Percentiles rank a stretch among this genome's conserved stretches.
Evolutionary conservation across 1,139 yeast species (phyloP).

Genomic region (Spencermartinsiella ligniputridi): DNA sequence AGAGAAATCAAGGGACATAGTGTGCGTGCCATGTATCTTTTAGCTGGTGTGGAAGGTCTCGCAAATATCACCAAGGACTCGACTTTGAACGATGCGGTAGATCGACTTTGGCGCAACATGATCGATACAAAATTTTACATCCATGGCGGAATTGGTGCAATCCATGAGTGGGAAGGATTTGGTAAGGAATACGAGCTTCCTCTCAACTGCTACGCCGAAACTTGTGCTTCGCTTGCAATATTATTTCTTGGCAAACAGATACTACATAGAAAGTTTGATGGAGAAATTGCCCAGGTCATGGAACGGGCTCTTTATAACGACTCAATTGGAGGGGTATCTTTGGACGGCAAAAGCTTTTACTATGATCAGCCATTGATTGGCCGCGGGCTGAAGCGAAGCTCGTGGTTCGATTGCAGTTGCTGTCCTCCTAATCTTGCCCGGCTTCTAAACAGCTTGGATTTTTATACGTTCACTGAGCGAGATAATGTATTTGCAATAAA

Average conservation of each 20-base stretch:
- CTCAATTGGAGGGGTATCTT: constrained; percentile 9
- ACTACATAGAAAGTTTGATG: constrained; percentile 6
- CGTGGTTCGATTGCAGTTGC: constrained; percentile 27
- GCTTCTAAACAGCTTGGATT: constrained; percentile 7
- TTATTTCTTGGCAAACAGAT: constrained; percentile 6
- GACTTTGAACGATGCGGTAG: constrained; percentile 19
- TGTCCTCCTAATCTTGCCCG: constrained; percentile 29
- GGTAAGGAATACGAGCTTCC: constrained; percentile 26
- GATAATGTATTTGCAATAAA: constrained; percentile 3
- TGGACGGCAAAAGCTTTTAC: constrained; percentile 10
- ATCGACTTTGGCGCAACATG: constrained; percentile 25
- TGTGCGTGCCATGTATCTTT: constrained; percentile 8
- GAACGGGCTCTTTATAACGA: constrained; percentile 9
- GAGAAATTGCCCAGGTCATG: constrained; percentile 8
- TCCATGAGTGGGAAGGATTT: constrained; percentile 28
- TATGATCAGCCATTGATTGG: constrained; percentile 22
- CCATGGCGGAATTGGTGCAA: constrained; percentile 29
- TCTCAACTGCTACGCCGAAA: constrained; percentile 28
- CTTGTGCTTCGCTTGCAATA: constrained; percentile 21
- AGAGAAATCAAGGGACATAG: constrained; percentile 8
- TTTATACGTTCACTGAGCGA: constrained; percentile 4
- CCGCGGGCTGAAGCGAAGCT: constrained; percentile 19
- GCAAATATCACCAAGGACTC: constrained; percentile 16
- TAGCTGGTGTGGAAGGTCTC: constrained; percentile 9
- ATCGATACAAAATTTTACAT: constrained; percentile 26